Base-by-base conservation (phyloP, 345 rosid genomes). In the Populus davidiana region DNA sequence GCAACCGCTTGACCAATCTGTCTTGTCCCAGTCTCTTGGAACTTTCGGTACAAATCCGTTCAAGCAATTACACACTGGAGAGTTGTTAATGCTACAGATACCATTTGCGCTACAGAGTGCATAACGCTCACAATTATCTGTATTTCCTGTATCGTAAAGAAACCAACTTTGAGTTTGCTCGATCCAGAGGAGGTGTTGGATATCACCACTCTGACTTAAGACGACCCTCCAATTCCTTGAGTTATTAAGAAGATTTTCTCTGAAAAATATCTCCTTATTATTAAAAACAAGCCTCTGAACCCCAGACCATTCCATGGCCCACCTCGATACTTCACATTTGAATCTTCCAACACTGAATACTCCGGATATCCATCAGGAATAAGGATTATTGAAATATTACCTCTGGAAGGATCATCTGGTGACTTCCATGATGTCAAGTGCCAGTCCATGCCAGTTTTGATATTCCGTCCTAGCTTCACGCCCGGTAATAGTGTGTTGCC, bases 401-500 rank as follows among this genome's bases (percentile, higher is more conserved):
- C 90, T 2, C 78, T 73, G 0, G 88, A 84, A 38, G 88, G 88
- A 81, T 87, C 77, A 0, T 47, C 38, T 5, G n/a, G 20, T 62
- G 79, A 74, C 73, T 71, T 87, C 90, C 88, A 86, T 10, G 88
- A 87, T 25, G 79, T 81, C 69, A 86, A 21, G n/a, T 21, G 36
- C 43, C 74, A 20, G 5, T 63, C 29, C 33, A 27, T 11, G 14
- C 67, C 67, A 63, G 67, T 63, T 11, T 8, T 12, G 1, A 27
- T 20, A 27, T 63, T 25, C 67, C n/a, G 14, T 11, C 67, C 67
- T 4, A 63, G 0, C 33, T 65, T 65, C 69, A 65, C 31, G 5
- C 38, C 69, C 12, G 69, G 18, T 18, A 65, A 5, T 12, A 27
- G 25, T 36, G 69, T 65, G 20, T 65, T 36, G 6, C 33, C 13